Percentiles rank a stretch among this genome's conserved stretches.
Conservation (phyloP, 176 grass and related monocot species). For the Puya raimondii region DNA sequence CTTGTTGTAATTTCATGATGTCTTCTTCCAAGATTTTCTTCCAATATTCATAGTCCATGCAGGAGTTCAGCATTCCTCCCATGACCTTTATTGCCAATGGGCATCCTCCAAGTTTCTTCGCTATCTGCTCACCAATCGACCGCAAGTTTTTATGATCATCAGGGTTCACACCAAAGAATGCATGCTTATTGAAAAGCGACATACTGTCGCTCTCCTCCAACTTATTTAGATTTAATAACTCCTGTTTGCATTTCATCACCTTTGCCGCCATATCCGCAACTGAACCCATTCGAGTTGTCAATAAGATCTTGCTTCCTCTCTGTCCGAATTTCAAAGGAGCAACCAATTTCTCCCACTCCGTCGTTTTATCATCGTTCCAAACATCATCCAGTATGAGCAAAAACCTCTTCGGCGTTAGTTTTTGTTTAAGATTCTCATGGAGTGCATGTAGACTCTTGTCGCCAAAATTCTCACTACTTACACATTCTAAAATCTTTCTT, state of each 20-base stretch:
- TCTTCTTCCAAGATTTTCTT: background rate
- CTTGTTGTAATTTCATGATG: constrained; percentile 1
- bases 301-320: constrained; percentile 17
- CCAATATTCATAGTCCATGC: constrained; percentile 3
- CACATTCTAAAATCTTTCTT: constrained; percentile 10
- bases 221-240: background rate
- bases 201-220: constrained; percentile 1
- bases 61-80: constrained; percentile 12
- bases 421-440: constrained; percentile 9
- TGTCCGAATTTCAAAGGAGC: constrained; percentile 16
- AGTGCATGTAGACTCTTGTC: constrained; percentile 8
- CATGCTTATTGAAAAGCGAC: constrained; percentile 4
- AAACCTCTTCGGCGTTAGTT: constrained; percentile 8
- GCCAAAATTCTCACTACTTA: background rate
- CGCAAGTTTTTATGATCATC: constrained; percentile 7
- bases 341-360: constrained; percentile 6
- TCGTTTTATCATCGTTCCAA: background rate
- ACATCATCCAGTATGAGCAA: constrained; percentile 28
- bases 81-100: constrained; percentile 24
- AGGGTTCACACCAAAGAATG: constrained; percentile 14
- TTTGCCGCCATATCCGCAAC: constrained; percentile 1
- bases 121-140: constrained; percentile 2
- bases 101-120: constrained; percentile 9
- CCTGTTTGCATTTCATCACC: background rate
- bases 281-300: constrained; percentile 8